Percentiles rank a stretch among this genome's conserved stretches.
Evolutionary conservation across 1,284 basidiomycete genomes (phyloP).

Genomic region (Abortiporus biennis): DNA sequence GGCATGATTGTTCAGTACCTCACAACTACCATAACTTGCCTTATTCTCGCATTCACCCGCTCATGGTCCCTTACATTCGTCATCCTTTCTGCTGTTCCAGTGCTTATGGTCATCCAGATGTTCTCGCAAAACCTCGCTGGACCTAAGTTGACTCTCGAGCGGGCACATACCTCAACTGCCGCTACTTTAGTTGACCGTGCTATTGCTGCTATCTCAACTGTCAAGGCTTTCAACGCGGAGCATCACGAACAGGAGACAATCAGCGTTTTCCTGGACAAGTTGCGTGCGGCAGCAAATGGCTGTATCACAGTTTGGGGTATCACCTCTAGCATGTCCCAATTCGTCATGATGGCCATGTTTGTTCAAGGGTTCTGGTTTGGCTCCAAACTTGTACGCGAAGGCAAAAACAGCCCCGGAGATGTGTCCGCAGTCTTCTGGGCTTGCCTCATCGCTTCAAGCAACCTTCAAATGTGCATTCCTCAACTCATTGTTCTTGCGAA

Average conservation of each 20-base stretch:
- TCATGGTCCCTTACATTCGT: slow-evolving; percentile 87
- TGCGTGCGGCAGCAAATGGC: slow-evolving; percentile 44
- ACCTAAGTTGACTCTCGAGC: slow-evolving; percentile 67
- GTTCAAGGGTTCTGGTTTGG: slow-evolving; percentile 98
- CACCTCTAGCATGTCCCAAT: slow-evolving; percentile 66
- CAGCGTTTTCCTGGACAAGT: slow-evolving; percentile 36
- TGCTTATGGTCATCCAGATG: slow-evolving; percentile 71
- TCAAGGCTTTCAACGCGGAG: slow-evolving; percentile 94
- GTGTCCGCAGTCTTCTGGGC: slow-evolving; percentile 98
- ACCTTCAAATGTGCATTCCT: slow-evolving; percentile 83
- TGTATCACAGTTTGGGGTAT: slow-evolving; percentile 75
- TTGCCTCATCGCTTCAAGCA: slow-evolving; percentile 82
- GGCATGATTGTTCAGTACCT: slow-evolving; percentile 79
- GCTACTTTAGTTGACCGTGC: slow-evolving; percentile 80
- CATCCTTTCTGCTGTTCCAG: slow-evolving; percentile 86
- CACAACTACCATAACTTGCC: slow-evolving; percentile 74
- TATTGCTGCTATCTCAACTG: slow-evolving; percentile 77
- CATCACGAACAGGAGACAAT: slow-evolving; percentile 52
- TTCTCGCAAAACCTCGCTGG: slow-evolving; percentile 66
- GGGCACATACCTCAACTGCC: slow-evolving; percentile 61
- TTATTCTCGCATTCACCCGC: slow-evolving; percentile 76
- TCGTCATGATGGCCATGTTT: slow-evolving; percentile 87
- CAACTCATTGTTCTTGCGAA: slow-evolving; percentile 75
- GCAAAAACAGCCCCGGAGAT: slow-evolving; percentile 62
- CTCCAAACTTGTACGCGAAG: slow-evolving; percentile 75